Conservation (phyloP, 805 yeast species). For the Candida piceae region DNA sequence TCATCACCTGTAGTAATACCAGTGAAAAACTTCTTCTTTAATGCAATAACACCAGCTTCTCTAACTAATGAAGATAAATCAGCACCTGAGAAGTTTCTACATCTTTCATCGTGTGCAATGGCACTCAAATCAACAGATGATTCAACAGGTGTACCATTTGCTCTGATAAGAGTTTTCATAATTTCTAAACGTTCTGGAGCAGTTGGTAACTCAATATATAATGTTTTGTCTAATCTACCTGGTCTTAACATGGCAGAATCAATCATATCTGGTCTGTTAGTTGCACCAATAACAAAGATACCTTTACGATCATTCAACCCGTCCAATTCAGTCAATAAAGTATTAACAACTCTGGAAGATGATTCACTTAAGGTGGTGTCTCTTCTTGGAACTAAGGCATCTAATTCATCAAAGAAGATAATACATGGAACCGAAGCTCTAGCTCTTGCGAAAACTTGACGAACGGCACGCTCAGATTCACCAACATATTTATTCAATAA, state of each 20-base stretch:
- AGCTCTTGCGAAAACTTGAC: conserved; percentile 91
- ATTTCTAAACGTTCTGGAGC: conserved; percentile 77
- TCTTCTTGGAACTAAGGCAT: conserved; percentile 92
- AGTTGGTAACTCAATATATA: conserved; percentile 85
- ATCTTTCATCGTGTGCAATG: conserved; percentile 71
- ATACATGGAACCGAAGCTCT: conserved; percentile 93
- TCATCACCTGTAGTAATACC: conserved; percentile 45
- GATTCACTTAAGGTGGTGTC: conserved; percentile 85
- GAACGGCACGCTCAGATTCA: conserved; percentile 87
- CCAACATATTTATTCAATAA: conserved; percentile 93
- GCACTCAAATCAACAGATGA: conserved; percentile 51
- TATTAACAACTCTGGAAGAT: conserved; percentile 90
- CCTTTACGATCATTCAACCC: conserved; percentile 92
- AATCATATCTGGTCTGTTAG: conserved; percentile 96
- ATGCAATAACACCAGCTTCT: conserved; percentile 89
- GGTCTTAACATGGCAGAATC: conserved; percentile 98
- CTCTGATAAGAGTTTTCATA: conserved; percentile 63
- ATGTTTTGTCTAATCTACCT: conserved; percentile 89
- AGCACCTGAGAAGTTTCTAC: conserved; percentile 93
- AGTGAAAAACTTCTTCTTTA: conserved; percentile 66
- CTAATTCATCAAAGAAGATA: conserved; percentile 92
- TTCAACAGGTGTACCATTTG: conserved; percentile 73
- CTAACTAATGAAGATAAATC: conserved; percentile 88
- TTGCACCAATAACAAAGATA: conserved; percentile 92
- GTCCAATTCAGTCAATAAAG: conserved; percentile 88